phyloP scores from a whole-genome alignment of 1,139 yeast genomes.

The Blastobotrys indianensis region DNA sequence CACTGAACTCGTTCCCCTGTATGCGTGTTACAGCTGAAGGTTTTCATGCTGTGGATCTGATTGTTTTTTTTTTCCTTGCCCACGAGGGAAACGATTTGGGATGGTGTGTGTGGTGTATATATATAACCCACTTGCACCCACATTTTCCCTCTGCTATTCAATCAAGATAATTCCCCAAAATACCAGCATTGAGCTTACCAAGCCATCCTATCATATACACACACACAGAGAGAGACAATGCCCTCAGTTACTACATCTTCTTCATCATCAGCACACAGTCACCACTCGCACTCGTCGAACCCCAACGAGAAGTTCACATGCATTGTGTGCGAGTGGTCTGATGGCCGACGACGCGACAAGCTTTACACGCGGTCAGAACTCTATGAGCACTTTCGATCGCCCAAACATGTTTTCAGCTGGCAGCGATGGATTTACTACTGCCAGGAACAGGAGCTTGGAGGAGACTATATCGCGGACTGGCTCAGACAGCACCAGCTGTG shows the following conservation, averaged over 20 bases:
- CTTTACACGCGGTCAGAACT: constrained; percentile 16
- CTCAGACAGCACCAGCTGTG: constrained; percentile 25
- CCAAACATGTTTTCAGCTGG: constrained; percentile 25
- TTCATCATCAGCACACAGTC: background rate
- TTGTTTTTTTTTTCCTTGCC: no score
- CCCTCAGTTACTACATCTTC: no score
- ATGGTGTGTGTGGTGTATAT: no score
- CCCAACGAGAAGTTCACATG: constrained; percentile 10
- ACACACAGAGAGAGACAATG: no score
- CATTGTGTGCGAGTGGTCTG: constrained; percentile 28
- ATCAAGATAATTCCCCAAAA: no score
- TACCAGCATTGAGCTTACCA: background rate
- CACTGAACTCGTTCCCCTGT: no score
- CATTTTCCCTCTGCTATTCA: no score
- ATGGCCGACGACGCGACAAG: constrained; percentile 18
- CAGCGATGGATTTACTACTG: constrained; percentile 25
- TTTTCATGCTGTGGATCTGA: no score
- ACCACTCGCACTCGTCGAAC: background rate
- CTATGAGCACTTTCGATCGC: constrained; percentile 25
- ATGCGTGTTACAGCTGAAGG: no score
- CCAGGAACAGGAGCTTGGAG: constrained; percentile 26
- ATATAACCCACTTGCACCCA: background rate
- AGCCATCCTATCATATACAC: background rate
- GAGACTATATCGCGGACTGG: constrained; percentile 31
- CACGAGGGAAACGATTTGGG: no score